These are phyloP conservation scores for Symbiodinium pilosum DNA, from an alignment of 73 alveolate genomes.

Conservation along the genomic window DNA sequence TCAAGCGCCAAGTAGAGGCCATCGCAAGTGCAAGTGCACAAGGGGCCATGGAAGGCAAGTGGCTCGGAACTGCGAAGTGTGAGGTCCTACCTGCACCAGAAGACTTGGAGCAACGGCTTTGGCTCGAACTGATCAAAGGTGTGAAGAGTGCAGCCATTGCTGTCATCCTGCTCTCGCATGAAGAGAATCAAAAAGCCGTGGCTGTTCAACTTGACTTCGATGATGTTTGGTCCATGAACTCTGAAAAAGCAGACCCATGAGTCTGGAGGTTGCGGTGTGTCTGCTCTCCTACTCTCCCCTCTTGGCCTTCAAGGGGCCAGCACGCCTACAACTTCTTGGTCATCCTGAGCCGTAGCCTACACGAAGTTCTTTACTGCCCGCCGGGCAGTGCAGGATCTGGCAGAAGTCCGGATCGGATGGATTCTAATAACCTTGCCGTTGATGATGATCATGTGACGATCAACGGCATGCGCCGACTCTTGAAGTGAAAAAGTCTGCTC, in stretches of 20 bases:
- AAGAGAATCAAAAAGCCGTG: conserved; percentile 73
- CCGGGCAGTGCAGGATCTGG: too few species aligned
- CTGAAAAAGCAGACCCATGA: conserved; percentile 15
- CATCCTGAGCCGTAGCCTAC: too few species aligned
- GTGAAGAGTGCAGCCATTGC: conserved; percentile 63
- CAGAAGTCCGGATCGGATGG: too few species aligned
- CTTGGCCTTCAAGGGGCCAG: too few species aligned
- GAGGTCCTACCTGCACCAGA: conserved; percentile 40
- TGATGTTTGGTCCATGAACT: conserved; percentile 47
- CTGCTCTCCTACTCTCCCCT: too few species aligned
- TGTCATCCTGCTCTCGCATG: conserved; percentile 53
- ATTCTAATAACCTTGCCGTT: too few species aligned
- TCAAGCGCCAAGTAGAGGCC: conserved; percentile 14
- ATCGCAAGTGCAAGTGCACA: conserved; percentile 57
- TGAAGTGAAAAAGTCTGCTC: too few species aligned
- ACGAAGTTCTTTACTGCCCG: too few species aligned
- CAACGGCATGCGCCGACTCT: too few species aligned
- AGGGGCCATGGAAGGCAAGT: conserved; percentile 71
- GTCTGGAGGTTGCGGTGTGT: not conserved
- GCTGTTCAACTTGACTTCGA: conserved; percentile 58
- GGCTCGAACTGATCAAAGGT: conserved; percentile 55
- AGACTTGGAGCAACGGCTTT: conserved; percentile 20
- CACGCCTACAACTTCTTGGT: too few species aligned
- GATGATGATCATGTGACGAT: too few species aligned
- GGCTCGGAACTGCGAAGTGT: conserved; percentile 43